A percentile compares a stretch with the other conserved stretches of the same genome.
phyloP scores from a whole-genome alignment of 176 grass and related monocot species.

The Triticum timopheevii region DNA sequence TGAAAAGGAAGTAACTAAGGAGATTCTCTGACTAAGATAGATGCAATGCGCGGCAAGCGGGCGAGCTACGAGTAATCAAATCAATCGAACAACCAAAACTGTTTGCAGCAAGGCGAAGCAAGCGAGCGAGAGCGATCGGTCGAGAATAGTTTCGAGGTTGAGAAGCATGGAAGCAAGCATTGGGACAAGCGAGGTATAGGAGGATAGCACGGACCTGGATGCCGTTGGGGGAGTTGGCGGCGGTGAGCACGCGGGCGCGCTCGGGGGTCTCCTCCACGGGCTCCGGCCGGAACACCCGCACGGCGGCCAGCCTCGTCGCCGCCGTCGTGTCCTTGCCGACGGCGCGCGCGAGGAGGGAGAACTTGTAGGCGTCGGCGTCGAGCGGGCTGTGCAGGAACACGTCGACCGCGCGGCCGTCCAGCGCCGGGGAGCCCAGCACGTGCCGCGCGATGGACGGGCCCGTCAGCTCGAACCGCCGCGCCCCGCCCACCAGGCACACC shows the following conservation, averaged over 20 bases:
- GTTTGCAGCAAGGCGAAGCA: not conserved
- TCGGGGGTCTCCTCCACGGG: slow-evolving; percentile 40
- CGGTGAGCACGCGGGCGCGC: slow-evolving; percentile 51
- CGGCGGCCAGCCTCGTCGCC: slow-evolving; percentile 23
- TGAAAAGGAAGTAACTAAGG: not conserved
- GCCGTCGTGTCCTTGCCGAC: accelerated
- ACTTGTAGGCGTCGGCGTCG: slow-evolving; percentile 77
- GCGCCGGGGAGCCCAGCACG: slow-evolving; percentile 26
- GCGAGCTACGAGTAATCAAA: too few species aligned
- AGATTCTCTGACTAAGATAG: not conserved
- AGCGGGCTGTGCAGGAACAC: slow-evolving; percentile 85
- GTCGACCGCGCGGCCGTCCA: slow-evolving; percentile 31
- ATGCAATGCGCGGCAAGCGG: not conserved
- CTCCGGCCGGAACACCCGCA: slow-evolving; percentile 51
- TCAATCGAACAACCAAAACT: too few species aligned
- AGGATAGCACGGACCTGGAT: slow-evolving; percentile 56
- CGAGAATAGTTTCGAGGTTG: not conserved
- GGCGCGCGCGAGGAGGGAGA: slow-evolving; percentile 46
- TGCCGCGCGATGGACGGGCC: slow-evolving; percentile 73
- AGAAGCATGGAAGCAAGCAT: not conserved
- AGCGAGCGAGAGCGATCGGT: not conserved
- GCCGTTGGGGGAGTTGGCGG: slow-evolving; percentile 70
- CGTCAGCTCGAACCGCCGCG: slow-evolving; percentile 90
- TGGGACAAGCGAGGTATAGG: not conserved
- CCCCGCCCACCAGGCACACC: slow-evolving; percentile 78